These are phyloP conservation scores for Solanum chaucha DNA, from an alignment of 257 asterid species.

Conservation along the genomic window DNA sequence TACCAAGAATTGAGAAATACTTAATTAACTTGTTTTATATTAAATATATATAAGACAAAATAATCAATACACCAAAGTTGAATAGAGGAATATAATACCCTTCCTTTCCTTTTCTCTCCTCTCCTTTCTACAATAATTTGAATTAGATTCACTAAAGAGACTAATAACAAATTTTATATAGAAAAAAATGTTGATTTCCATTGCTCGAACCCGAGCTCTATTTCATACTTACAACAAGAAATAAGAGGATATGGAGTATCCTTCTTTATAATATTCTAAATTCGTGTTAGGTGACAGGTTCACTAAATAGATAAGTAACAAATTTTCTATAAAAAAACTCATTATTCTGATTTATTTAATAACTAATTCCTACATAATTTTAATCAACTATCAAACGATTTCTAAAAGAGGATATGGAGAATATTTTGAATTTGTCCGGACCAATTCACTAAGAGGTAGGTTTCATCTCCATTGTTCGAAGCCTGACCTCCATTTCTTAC, in stretches of 20 bases:
- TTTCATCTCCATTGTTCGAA: too few relatives aligned
- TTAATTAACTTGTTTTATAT: neutral
- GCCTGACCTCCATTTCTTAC: too few relatives aligned
- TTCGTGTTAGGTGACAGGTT: fast-evolving
- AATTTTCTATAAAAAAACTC: too few relatives aligned
- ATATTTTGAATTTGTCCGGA: too few relatives aligned
- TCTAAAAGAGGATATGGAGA: too few relatives aligned
- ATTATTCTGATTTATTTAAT: too few relatives aligned
- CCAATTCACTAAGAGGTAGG: too few relatives aligned
- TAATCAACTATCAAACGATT: neutral
- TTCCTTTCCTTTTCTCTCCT: neutral
- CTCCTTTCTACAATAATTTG: neutral
- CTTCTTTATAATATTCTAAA: neutral
- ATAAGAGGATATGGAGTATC: neutral
- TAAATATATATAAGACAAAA: neutral
- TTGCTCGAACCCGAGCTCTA: neutral
- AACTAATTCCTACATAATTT: too few relatives aligned
- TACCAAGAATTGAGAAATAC: neutral
- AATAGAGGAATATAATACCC: neutral
- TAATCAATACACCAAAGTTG: neutral
- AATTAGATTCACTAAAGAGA: too few relatives aligned
- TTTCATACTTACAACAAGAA: neutral
- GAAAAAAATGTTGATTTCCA: too few relatives aligned
- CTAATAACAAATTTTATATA: neutral
- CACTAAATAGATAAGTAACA: too few relatives aligned